A percentile compares a stretch with the other conserved stretches of the same genome.
phyloP scores from a whole-genome alignment of 768 basidiomycete species.

The Calocybe indica region DNA sequence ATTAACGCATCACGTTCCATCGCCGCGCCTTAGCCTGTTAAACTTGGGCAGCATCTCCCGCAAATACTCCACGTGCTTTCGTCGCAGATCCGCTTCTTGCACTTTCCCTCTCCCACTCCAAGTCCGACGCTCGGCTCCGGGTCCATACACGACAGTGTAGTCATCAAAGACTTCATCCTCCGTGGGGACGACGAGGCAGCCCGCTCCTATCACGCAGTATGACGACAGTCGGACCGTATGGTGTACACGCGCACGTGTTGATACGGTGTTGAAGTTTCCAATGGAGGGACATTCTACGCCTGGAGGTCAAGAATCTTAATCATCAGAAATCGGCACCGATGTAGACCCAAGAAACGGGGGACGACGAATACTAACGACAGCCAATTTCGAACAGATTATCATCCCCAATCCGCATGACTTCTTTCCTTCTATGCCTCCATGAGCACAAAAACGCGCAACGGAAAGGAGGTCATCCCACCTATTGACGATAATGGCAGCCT shows the following conservation, averaged over 20 bases:
- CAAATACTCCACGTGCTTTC: slow-evolving; percentile 89
- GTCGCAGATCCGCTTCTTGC: slow-evolving; percentile 77
- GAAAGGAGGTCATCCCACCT: slow-evolving; percentile 34
- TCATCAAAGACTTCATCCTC: slow-evolving; percentile 77
- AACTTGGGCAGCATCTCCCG: slow-evolving; percentile 90
- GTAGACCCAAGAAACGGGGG: too few species aligned
- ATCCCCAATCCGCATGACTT: slow-evolving; percentile 90
- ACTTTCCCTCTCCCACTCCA: slow-evolving; percentile 86
- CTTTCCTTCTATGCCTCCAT: slow-evolving; percentile 46
- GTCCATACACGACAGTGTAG: slow-evolving; percentile 82
- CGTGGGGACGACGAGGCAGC: slow-evolving; percentile 71
- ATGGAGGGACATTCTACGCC: slow-evolving; percentile 84
- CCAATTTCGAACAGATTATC: slow-evolving; percentile 94
- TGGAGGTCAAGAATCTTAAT: slow-evolving; percentile 20
- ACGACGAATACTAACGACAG: slow-evolving; percentile 56
- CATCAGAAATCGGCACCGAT: neutral
- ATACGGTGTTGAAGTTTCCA: slow-evolving; percentile 83
- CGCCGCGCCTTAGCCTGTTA: slow-evolving; percentile 63
- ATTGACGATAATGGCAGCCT: slow-evolving; percentile 86
- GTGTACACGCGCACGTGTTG: slow-evolving; percentile 77
- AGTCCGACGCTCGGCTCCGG: slow-evolving; percentile 59
- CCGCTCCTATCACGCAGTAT: slow-evolving; percentile 79
- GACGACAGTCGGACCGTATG: slow-evolving; percentile 75
- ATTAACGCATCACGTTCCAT: slow-evolving; percentile 30
- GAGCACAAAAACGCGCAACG: neutral